Evolutionary conservation across 2,329 filamentous ascomycete genomes (phyloP).

Genomic region (Chaetomium sp.): DNA sequence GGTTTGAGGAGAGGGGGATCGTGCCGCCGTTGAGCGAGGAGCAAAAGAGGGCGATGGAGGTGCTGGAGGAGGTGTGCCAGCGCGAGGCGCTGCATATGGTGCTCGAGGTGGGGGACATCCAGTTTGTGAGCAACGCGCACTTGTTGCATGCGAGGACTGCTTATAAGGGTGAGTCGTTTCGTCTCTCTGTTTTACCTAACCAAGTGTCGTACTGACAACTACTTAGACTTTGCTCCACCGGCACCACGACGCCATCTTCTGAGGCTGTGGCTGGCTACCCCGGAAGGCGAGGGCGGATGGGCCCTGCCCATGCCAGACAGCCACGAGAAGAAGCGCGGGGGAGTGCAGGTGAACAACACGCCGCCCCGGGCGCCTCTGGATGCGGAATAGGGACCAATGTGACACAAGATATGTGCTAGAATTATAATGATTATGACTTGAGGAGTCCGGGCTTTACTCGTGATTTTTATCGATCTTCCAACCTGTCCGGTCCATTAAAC

Average conservation of each 20-base stretch:
- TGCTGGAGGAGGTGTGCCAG: constrained; percentile 77
- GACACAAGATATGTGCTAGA: neutral
- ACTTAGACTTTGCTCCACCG: constrained; percentile 59
- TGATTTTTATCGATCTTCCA: neutral
- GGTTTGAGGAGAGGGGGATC: constrained; percentile 72
- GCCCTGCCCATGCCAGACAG: constrained; percentile 79
- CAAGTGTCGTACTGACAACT: neutral
- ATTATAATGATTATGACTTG: neutral
- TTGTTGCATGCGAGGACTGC: constrained; percentile 79
- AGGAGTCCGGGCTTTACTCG: neutral
- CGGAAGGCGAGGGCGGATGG: constrained; percentile 83
- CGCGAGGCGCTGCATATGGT: constrained; percentile 79
- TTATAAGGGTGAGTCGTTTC: constrained; percentile 58
- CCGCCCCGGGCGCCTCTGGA: constrained; percentile 74
- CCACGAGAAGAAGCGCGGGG: constrained; percentile 81
- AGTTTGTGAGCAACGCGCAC: constrained; percentile 81
- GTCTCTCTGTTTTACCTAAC: too few species aligned
- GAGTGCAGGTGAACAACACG: constrained; percentile 83
- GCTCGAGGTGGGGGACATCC: constrained; percentile 83
- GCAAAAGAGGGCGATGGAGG: constrained; percentile 66
- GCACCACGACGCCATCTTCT: constrained; percentile 75
- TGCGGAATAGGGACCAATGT: constrained; percentile 62
- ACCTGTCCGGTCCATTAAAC: too few species aligned
- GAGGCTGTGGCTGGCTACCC: constrained; percentile 81
- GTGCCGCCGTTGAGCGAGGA: constrained; percentile 71